Evolutionary conservation across 1,284 basidiomycete genomes (phyloP), one percentile per base, ranked within the genome.

Genomic region (Leccinum angustisporum): DNA sequence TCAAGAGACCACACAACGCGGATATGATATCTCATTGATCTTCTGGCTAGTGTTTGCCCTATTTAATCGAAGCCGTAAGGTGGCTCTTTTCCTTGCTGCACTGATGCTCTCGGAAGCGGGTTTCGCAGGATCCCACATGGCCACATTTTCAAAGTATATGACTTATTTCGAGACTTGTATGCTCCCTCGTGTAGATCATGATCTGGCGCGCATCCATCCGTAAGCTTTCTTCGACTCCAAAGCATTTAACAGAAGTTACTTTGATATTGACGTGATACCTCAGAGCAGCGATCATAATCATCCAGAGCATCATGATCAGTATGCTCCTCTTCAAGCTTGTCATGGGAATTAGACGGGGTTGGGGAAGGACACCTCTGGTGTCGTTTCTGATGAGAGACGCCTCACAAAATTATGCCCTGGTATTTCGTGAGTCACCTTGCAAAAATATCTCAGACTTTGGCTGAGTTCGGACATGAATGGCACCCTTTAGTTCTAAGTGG

Each of bases 331-430:
- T 62, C 40, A 68, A 66, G 43, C 48, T 54, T 25, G 10, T 56
- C 2, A 4, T 13, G 10, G 51, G 54, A 2, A 11, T 27, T 3
- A 61, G 58, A 46, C 43, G 43, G 5, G 60, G 63, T 34, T 60
- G 61, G 63, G 60, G 63, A 52, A 69, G 63, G n/a, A 54, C 50
- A 0, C 70, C 64, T n/a, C 46, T 68, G 40, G 13, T 63, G 6
- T 70, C 67, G 11, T 57, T 68, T 61, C 61, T 70, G 16, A 16
- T 61, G 10, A 70, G 27, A 34, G 71, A 72, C 55, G 56, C 70
- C 3, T 16, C 63, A 11, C 55, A 54, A 11, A 60, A 59, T 33
- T 72, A 58, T 59, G 2, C 34, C 13, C 2, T 21, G n/a, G 11
- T 63, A 10, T 62, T 62, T 50, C 10, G 70, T 68, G 62, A 69